Conservation (phyloP, 306 rosid genomes). For the Cucumis cinereus region DNA sequence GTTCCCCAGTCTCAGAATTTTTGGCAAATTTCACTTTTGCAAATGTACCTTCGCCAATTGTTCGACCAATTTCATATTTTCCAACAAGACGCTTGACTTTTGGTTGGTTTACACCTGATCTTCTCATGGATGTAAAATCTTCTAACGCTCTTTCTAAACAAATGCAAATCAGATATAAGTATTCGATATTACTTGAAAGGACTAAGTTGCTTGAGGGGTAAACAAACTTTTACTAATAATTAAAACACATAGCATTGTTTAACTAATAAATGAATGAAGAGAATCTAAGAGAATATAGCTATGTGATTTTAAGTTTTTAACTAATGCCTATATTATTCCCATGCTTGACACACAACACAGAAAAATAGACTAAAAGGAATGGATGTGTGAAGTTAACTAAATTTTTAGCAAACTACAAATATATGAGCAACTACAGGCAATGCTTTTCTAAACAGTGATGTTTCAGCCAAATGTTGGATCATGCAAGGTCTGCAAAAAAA, state of each 20-base stretch:
- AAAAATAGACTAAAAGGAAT: neutral
- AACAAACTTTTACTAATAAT: neutral
- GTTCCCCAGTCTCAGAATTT: constrained; percentile 62
- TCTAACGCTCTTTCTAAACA: neutral
- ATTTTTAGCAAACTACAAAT: neutral
- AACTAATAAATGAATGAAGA: neutral
- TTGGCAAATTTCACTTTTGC: constrained; percentile 91
- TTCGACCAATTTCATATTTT: constrained; percentile 88
- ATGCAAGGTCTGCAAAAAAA: neutral
- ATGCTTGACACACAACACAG: neutral
- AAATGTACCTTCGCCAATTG: constrained; percentile 96
- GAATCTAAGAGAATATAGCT: neutral
- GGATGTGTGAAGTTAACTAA: neutral
- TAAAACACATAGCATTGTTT: neutral
- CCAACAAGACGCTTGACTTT: constrained; percentile 85
- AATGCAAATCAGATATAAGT: neutral
- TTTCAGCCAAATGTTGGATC: neutral
- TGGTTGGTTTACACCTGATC: constrained; percentile 55
- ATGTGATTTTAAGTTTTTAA: neutral
- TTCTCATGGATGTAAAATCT: constrained; percentile 6
- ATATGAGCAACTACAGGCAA: neutral
- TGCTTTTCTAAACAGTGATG: neutral
- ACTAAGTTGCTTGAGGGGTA: neutral
- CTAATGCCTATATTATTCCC: neutral
- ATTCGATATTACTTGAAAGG: neutral